Evolutionary conservation across 768 basidiomycete genomes (phyloP), one percentile per base, ranked within the genome.

Genomic region (Neoboletus magnificus): DNA sequence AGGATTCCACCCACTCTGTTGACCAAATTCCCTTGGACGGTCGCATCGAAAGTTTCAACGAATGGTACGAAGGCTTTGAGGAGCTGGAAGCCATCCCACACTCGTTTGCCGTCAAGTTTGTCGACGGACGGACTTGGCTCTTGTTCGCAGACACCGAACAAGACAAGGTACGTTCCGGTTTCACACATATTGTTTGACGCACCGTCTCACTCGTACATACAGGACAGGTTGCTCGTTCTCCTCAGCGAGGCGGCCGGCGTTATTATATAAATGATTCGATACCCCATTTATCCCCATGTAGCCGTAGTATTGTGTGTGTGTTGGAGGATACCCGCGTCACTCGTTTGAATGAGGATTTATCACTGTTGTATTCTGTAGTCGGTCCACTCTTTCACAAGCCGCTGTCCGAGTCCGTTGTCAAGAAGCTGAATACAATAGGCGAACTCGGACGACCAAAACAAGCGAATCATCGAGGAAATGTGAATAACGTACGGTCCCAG

Each of bases 11-110:
- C 0, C 59, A 54, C 29, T 58, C 71, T 2, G 29, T 73, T 3
- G 70, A 73, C 29, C 50, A 77, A 42, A 49, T 84, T n/a, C 67
- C 77, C 36, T 67, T 87, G 40, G 73, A 76, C 5, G 79, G 79
- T 10, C 70, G 74, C 10, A 63, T 85, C 16, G 70, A 67, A 43
- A 79, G 70, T 10, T 58, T 86, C 50, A 75, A 76, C 54, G 86
- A 87, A 61, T 85, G 84, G 81, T 75, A 80, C 52, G 82, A 87
- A 52, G 86, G 86, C 6, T 85, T 82, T 54, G 86, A 87, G 54
- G 83, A 86, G 44, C 67, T 88, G 33, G 77, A 83, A 64, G 79
- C 85, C 11, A 85, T 88, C 48, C 78, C 83, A 4, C 75, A 83
- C 55, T 85, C 86, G 1, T 86, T 88, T 69, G 86, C 81, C 2